phyloP scores from a whole-genome alignment of 1,139 yeast species.

The Pichia norvegensis region DNA sequence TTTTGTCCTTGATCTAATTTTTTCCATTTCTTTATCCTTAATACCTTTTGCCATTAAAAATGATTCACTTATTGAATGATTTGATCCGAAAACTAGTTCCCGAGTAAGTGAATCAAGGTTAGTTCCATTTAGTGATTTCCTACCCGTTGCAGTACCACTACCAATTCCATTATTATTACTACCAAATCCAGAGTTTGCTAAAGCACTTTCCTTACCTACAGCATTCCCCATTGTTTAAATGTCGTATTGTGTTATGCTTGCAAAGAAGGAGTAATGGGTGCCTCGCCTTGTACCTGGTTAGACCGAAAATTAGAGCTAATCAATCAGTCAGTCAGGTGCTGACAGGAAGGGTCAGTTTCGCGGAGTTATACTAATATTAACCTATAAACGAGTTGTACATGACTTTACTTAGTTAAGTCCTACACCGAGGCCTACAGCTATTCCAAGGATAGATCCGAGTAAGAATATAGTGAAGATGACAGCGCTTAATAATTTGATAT shows the following conservation, averaged over 20 bases:
- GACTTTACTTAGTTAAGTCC: conserved; percentile 9
- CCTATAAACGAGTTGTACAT: background rate
- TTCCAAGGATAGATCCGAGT: conserved; percentile 18
- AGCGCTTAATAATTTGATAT: conserved; percentile 17
- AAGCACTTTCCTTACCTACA: background rate
- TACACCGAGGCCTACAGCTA: conserved; percentile 22
- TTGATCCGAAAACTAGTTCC: conserved; percentile 11
- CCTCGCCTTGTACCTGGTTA: no score
- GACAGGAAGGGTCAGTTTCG: background rate
- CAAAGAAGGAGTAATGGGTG: no score
- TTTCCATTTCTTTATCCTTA: conserved; percentile 32
- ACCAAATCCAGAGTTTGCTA: background rate
- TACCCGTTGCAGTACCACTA: no score
- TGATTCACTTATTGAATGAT: conserved; percentile 11
- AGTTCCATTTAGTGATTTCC: background rate
- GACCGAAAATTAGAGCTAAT: no score
- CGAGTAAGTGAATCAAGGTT: conserved; percentile 12
- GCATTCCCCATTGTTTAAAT: background rate
- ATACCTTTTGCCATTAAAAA: conserved; percentile 1
- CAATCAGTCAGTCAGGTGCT: no score
- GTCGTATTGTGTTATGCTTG: no score
- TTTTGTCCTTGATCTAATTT: conserved; percentile 42
- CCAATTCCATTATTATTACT: background rate
- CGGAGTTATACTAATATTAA: no score
- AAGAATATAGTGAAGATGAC: conserved; percentile 14